Base-by-base conservation (phyloP, 2,329 filamentous ascomycete genomes). In the Aspergillus unguis region DNA sequence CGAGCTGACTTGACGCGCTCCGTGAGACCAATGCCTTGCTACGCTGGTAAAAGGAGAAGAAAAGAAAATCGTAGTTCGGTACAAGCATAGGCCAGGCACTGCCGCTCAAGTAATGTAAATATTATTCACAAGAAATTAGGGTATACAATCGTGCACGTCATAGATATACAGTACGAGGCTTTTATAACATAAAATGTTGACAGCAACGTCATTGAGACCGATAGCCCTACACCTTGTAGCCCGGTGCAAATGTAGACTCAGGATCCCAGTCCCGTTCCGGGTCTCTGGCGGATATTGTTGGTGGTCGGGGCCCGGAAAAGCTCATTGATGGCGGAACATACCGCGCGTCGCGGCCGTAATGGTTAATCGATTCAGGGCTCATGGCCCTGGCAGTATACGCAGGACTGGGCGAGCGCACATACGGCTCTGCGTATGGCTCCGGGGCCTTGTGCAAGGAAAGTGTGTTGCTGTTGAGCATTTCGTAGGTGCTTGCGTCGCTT, bases 401-500 rank as follows among this genome's bases (percentile, higher is more conserved):
- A 5, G 55, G 50, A 27, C 55, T 59, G 4, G 63, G 64, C n/a
- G 65, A 64, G 35, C 57, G 65, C n/a, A 63, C 58, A 42, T 60
- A 55, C 2, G 67, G 63, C 36, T 71, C 69, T 1, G 71, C 58
- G 44, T 59, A 54, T 1, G 67, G 63, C 38, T 72, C 70, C 1
- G 71, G 70, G 10, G 64, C 65, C 53, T 71, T 75, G 37, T 59
- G 51, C 1, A 53, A 50, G 2, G 55, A 54, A 23, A 57, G 35
- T 7, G 49, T 60, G 3, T 63, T 53, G 36, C 55, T 63, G 17
- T 60, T 69, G 42, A 92, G 84, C 87, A 92, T 91, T 78, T 92
- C 88, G 77, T 92, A 92, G 71, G 85, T 83, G 75, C 84, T 82
- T 68, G 77, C 78, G 62, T 85, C 83, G 69, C 82, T 80, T 58